Percentiles rank a stretch among this genome's conserved stretches.
phyloP scores from a whole-genome alignment of 2,329 filamentous ascomycete species.

The Fusarium mexicanum region DNA sequence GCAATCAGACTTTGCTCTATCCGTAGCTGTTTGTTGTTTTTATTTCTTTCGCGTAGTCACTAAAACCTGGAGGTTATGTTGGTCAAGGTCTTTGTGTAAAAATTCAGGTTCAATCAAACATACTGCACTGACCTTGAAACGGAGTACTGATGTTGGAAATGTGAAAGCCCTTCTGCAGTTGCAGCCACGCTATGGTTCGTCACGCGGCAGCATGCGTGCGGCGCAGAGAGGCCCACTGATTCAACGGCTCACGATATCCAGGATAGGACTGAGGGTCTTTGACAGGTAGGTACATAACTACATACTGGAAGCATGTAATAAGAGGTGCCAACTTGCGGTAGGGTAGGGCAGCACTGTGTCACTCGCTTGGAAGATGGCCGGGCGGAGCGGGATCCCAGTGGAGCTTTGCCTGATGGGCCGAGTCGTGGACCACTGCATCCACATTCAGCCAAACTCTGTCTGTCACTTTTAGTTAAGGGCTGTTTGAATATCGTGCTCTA shows the following conservation, averaged over 20 bases:
- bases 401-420: conserved; percentile 25
- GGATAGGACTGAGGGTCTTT: conserved; percentile 24
- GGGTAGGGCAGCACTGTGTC: conserved; percentile 36
- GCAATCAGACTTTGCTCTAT: conserved; percentile 4
- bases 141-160: background rate
- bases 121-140: background rate
- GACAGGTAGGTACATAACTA: background rate
- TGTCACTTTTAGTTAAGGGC: background rate
- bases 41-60: conserved; percentile 6
- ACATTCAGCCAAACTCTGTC: conserved; percentile 17
- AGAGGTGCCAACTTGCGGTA: conserved; percentile 4
- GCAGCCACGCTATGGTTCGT: conserved; percentile 38
- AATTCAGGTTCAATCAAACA: background rate
- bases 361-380: conserved; percentile 30
- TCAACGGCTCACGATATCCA: conserved; percentile 38
- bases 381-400: conserved; percentile 23
- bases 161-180: background rate
- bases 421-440: conserved; percentile 28
- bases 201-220: conserved; percentile 42
- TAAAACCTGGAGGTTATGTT: conserved; percentile 15
- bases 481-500: conserved; percentile 8
- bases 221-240: conserved; percentile 40
- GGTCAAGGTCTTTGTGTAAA: background rate
- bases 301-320: background rate
- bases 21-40: background rate